Percentiles rank a stretch among this genome's conserved stretches.
phyloP scores from a whole-genome alignment of 371 early-diverging fungal genomes.

The Syncephalastrum monosporum region DNA sequence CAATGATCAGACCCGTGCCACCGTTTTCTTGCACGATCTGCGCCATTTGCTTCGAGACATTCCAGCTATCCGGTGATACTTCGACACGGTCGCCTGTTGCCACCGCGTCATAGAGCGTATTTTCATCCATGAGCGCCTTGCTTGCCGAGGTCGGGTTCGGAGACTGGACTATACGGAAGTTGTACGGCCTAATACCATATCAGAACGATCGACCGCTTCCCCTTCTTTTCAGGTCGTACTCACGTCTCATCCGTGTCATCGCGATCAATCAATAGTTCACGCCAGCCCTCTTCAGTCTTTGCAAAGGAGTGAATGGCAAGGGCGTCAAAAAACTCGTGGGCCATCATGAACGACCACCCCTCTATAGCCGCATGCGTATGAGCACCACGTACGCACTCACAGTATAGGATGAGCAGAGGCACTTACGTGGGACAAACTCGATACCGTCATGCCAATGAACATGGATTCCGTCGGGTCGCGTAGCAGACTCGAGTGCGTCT shows the following conservation, averaged over 20 bases:
- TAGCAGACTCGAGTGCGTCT: slow-evolving; percentile 30
- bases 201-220: slow-evolving; percentile 1
- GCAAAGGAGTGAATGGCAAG: slow-evolving; percentile 74
- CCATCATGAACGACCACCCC: slow-evolving; percentile 64
- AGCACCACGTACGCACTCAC: too few species aligned
- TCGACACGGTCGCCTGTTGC: slow-evolving; percentile 80
- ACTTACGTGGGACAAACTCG: slow-evolving; percentile 62
- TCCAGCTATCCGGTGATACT: slow-evolving; percentile 79
- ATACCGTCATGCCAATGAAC: slow-evolving; percentile 76
- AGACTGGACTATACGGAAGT: slow-evolving; percentile 80
- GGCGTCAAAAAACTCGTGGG: slow-evolving; percentile 98
- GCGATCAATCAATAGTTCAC: slow-evolving; percentile 87
- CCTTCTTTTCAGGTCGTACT: neutral
- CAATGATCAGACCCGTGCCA: slow-evolving; percentile 82
- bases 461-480: slow-evolving; percentile 50
- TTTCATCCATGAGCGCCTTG: slow-evolving; percentile 52
- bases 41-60: slow-evolving; percentile 62
- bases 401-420: too few species aligned
- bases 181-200: slow-evolving; percentile 46
- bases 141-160: slow-evolving; percentile 69
- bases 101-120: slow-evolving; percentile 35
- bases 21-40: slow-evolving; percentile 57
- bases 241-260: slow-evolving; percentile 64
- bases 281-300: slow-evolving; percentile 79
- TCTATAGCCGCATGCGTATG: slow-evolving; percentile 23